Percentiles rank a stretch among this genome's conserved stretches.
Conservation (phyloP, 2,329 filamentous ascomycete species). For the Xylariaceae sp. region DNA sequence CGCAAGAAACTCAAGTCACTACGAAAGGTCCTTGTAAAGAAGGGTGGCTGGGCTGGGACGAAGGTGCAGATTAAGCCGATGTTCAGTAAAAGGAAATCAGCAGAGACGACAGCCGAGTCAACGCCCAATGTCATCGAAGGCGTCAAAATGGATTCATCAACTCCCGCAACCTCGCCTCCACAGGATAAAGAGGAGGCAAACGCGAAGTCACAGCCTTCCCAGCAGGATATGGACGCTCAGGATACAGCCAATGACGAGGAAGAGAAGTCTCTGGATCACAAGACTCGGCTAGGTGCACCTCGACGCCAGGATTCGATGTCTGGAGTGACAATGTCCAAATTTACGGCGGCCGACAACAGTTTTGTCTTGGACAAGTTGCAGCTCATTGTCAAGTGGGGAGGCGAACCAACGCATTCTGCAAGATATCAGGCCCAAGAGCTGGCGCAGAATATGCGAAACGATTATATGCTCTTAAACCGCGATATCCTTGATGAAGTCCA, state of each 20-base stretch:
- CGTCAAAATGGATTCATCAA: slow-evolving; percentile 42
- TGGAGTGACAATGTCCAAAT: slow-evolving; percentile 89
- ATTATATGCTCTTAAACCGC: slow-evolving; percentile 89
- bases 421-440: slow-evolving; percentile 95
- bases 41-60: slow-evolving; percentile 91
- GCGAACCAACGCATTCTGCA: slow-evolving; percentile 95
- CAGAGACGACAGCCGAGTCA: slow-evolving; percentile 53
- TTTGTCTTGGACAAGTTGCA: slow-evolving; percentile 95
- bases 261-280: slow-evolving; percentile 35
- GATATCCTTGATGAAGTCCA: slow-evolving; percentile 91
- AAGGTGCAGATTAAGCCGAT: slow-evolving; percentile 99
- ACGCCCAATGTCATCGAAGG: slow-evolving; percentile 46
- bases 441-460: slow-evolving; percentile 94
- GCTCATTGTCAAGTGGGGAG: slow-evolving; percentile 98
- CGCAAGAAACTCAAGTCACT: slow-evolving; percentile 83
- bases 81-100: slow-evolving; percentile 87
- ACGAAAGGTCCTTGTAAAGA: slow-evolving; percentile 87
- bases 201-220: slow-evolving; percentile 31
- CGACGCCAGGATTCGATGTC: slow-evolving; percentile 84
- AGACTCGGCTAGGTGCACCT: slow-evolving; percentile 53
- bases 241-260: slow-evolving; percentile 28
- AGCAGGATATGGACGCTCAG: slow-evolving; percentile 24
- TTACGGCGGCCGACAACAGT: slow-evolving; percentile 91
- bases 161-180: slow-evolving; percentile 31
- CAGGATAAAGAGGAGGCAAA: slow-evolving; percentile 34